A percentile compares a stretch with the other conserved stretches of the same genome.
Conservation (phyloP, 163 green algal species). For the Scenedesmus sp. region DNA sequence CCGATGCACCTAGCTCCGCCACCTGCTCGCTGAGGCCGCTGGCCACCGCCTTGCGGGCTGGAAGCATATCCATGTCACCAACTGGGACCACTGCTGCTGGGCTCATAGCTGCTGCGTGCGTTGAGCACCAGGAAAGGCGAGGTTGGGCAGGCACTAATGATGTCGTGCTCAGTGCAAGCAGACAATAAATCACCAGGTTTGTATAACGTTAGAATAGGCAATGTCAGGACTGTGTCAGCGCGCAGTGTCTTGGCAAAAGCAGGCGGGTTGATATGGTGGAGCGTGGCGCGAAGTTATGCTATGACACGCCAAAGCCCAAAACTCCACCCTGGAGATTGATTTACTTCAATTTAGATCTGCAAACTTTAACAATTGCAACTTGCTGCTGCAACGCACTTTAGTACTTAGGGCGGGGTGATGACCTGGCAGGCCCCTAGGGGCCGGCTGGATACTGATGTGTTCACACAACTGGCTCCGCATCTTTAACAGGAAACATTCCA, state of each 20-base stretch:
- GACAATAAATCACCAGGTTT: neutral
- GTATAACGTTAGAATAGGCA: too few relatives aligned
- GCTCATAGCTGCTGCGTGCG: neutral
- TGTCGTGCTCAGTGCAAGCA: neutral
- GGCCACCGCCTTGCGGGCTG: neutral
- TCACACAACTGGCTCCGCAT: too few relatives aligned
- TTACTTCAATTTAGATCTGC: too few relatives aligned
- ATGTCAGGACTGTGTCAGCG: neutral
- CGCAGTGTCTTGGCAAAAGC: neutral
- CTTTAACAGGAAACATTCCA: neutral
- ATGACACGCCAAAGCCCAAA: neutral
- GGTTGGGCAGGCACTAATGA: neutral
- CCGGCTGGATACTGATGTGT: neutral
- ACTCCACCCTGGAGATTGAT: neutral
- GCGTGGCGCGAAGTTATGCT: conserved; percentile 7
- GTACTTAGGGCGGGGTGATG: neutral
- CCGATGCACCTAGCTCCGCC: neutral
- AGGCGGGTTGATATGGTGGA: neutral
- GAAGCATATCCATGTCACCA: neutral
- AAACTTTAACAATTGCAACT: too few relatives aligned
- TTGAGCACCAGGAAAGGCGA: neutral
- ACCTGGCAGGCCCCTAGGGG: neutral
- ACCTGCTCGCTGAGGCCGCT: neutral
- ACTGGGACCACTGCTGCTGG: neutral
- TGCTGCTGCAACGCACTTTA: neutral